phyloP scores from a whole-genome alignment of 1,139 yeast genomes.

The Candida dubliniensis region DNA sequence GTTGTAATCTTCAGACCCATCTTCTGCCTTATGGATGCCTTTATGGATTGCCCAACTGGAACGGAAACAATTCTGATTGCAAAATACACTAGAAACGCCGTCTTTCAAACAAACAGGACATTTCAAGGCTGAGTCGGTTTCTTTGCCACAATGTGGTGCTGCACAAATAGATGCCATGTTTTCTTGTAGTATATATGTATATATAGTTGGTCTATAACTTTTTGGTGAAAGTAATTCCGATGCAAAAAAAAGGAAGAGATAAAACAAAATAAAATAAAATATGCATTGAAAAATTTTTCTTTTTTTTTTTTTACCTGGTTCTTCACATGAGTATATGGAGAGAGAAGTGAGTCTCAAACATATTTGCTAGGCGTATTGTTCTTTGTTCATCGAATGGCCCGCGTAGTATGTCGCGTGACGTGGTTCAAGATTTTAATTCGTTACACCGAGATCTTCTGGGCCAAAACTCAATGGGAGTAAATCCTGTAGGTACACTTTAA shows the following conservation, averaged over 20 bases:
- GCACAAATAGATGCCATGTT: constrained; percentile 45
- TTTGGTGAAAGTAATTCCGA: no score
- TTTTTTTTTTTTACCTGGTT: no score
- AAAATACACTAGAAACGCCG: constrained; percentile 63
- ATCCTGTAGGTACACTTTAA: constrained; percentile 51
- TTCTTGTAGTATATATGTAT: background rate
- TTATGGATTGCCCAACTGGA: constrained; percentile 66
- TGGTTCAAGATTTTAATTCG: background rate
- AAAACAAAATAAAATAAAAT: no score
- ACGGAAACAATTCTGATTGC: constrained; percentile 84
- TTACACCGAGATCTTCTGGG: constrained; percentile 57
- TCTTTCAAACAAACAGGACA: constrained; percentile 91
- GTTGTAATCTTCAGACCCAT: constrained; percentile 57
- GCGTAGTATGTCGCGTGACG: no score
- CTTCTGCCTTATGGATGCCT: constrained; percentile 46
- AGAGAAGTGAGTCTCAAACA: no score
- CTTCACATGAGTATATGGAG: no score
- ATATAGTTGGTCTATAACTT: background rate
- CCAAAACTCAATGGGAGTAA: constrained; percentile 85
- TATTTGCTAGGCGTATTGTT: no score
- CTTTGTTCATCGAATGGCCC: no score
- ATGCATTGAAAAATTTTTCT: no score
- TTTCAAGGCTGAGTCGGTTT: constrained; percentile 70
- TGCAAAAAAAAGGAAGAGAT: no score
- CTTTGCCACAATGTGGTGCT: constrained; percentile 82